Evolutionary conservation across 345 rosid species (phyloP).

Genomic region (Pistacia atlantica): DNA sequence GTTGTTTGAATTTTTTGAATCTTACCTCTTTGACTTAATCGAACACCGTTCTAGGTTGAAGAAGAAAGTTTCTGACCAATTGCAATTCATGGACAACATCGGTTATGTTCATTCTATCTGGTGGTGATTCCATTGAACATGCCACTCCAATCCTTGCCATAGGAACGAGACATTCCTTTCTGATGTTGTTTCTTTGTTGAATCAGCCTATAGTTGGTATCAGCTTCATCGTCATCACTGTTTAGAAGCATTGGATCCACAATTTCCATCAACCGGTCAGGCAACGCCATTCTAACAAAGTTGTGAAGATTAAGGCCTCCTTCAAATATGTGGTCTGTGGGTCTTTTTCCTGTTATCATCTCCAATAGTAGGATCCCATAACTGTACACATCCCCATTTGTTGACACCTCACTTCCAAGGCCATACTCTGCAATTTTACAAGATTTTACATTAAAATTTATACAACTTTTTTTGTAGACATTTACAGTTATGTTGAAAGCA

Average conservation of each 20-base stretch:
- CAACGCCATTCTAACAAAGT: slow-evolving; percentile 17
- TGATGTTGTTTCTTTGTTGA: background rate
- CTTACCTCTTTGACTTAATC: too few relatives aligned
- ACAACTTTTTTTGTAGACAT: background rate
- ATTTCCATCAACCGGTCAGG: slow-evolving; percentile 13
- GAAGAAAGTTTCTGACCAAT: background rate
- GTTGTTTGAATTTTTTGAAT: too few relatives aligned
- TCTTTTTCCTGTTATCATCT: slow-evolving; percentile 29
- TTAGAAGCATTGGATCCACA: background rate
- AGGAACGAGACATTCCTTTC: background rate
- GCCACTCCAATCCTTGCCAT: slow-evolving; percentile 17
- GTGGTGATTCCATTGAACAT: background rate
- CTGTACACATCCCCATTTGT: slow-evolving; percentile 30
- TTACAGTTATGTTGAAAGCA: too few relatives aligned
- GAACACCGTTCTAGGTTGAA: too few relatives aligned
- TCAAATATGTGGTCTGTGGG: slow-evolving; percentile 26
- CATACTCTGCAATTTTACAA: slow-evolving; percentile 19
- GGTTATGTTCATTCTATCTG: slow-evolving; percentile 13
- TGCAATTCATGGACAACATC: background rate
- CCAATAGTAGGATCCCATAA: slow-evolving; percentile 31
- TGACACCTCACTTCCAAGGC: slow-evolving; percentile 18
- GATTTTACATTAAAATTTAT: background rate
- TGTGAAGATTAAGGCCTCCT: slow-evolving; percentile 24
- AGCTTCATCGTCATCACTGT: background rate
- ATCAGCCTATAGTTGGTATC: background rate